Conservation (phyloP, 108 stramenopile species). For the Craspedostauros australis region DNA sequence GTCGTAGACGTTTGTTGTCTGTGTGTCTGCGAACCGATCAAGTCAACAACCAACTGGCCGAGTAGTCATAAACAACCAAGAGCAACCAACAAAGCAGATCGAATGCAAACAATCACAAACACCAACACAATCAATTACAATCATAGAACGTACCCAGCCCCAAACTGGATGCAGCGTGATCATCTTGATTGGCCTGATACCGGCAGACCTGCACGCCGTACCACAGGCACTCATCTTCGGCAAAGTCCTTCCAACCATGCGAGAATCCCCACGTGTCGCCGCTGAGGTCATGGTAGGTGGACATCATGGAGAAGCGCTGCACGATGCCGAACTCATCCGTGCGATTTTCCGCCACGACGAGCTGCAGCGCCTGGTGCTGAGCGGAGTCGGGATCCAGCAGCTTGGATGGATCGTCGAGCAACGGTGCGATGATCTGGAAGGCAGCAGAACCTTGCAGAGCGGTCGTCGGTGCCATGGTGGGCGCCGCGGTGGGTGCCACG, state of each 20-base stretch:
- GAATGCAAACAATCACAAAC: not conserved
- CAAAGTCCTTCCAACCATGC: constrained; percentile 35
- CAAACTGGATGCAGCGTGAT: constrained; percentile 3
- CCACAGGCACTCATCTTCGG: constrained; percentile 45
- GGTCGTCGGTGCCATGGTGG: not conserved
- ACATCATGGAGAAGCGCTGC: constrained; percentile 42
- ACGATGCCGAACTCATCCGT: constrained; percentile 8
- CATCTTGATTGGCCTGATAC: not conserved
- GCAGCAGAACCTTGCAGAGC: not conserved
- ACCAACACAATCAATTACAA: not conserved
- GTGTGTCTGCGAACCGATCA: too few species aligned
- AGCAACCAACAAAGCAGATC: not conserved
- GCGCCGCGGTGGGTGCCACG: not conserved
- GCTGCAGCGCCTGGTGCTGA: constrained; percentile 27
- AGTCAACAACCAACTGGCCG: too few species aligned
- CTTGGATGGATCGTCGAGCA: not conserved
- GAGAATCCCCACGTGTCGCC: constrained; percentile 24
- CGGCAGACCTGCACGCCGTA: constrained; percentile 25
- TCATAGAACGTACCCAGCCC: constrained; percentile 20
- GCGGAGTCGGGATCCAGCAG: constrained; percentile 22
- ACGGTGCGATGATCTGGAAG: constrained; percentile 6
- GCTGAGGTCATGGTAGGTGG: constrained; percentile 31
- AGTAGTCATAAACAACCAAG: too few species aligned
- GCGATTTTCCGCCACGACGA: constrained; percentile 3
- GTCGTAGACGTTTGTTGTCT: too few species aligned